Evolutionary conservation across 2,329 filamentous ascomycete species (phyloP), one percentile per base, ranked within the genome.

Genomic region (Sodiomyces alkalinus): DNA sequence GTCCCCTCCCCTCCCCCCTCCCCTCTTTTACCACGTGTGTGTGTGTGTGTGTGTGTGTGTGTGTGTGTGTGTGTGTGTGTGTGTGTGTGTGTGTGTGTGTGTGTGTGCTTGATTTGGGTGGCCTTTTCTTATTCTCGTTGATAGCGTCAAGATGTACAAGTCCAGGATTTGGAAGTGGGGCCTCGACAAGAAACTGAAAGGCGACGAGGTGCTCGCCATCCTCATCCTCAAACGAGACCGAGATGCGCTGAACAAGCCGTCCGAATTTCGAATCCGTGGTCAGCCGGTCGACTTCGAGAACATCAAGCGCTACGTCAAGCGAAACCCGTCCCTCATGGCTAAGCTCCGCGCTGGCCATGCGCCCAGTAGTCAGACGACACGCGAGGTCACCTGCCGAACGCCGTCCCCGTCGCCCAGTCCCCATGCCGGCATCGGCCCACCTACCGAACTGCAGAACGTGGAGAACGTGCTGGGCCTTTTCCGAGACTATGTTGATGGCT

Each of bases 141-240:
- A 29, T 32, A 56, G 52, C 13, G 49, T 52, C 30, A 55, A 55
- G 38, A 57, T 57, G 51, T 57, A 53, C 41, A 57, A 57, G 43
- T 55, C 53, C 24, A 47, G 53, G 24, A 54, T 57, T 26, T 52
- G 47, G 43, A 49, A 51, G 36, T 57, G 54, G 54, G 49, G 51
- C 5, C 46, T 57, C 22, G 51, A 54, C 28, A 56, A 56, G 38
- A 57, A 57, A 36, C 41, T 57, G 28, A 55, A 55, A 35, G 49
- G 53, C 23, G 49, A 52, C 17, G 54, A 56, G 32, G 51, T 57
- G 4, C 35, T 56, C 15, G 49, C 52, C 29, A 49, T 56, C 25
- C 46, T 57, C 22, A 43, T 49, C 17, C 43, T 49, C 18, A 52
- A 47, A 37, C 36, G 46, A n/a, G 49, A 57, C 19, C 50, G 47